Evolutionary conservation across 2,329 filamentous ascomycete species (phyloP).

Genomic region (Neocucurbitaria cava): DNA sequence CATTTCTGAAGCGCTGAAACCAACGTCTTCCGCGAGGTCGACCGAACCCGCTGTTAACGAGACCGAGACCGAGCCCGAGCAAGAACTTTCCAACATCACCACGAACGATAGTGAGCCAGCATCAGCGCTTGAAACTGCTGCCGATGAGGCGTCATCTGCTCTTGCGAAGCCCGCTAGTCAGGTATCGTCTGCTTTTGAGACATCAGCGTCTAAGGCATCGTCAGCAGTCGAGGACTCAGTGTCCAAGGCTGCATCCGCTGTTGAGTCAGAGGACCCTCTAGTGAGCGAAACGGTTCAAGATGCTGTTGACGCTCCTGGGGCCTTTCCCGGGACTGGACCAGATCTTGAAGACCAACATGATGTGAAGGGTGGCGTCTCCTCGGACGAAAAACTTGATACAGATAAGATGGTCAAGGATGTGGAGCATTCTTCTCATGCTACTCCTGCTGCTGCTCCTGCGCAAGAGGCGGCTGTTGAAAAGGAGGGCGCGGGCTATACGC

Average conservation of each 20-base stretch:
- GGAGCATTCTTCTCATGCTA: conserved; percentile 1
- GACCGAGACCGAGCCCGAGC: conserved; percentile 17
- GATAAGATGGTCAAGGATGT: conserved; percentile 8
- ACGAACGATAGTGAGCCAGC: conserved; percentile 12
- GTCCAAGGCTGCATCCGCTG: neutral
- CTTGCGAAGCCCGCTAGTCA: conserved; percentile 7
- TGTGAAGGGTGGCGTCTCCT: neutral
- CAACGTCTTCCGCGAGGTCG: conserved; percentile 2
- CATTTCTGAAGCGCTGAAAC: conserved; percentile 28
- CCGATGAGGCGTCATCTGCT: neutral
- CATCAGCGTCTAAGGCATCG: conserved; percentile 5
- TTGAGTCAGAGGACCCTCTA: conserved; percentile 14
- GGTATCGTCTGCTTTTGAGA: conserved; percentile 1
- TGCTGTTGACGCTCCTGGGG: conserved; percentile 27
- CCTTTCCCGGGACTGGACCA: conserved; percentile 23
- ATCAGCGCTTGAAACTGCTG: conserved; percentile 1
- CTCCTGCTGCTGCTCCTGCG: neutral
- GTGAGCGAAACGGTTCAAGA: conserved; percentile 17
- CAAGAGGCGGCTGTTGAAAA: neutral
- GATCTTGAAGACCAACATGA: conserved; percentile 10
- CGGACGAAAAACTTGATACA: conserved; percentile 12
- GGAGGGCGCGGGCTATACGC: conserved; percentile 8
- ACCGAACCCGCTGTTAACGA: conserved; percentile 6
- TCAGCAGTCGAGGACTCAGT: conserved; percentile 5
- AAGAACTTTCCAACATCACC: conserved; percentile 5